phyloP scores from a whole-genome alignment of 2,329 filamentous ascomycete genomes.

The Diaporthe ilicicola region DNA sequence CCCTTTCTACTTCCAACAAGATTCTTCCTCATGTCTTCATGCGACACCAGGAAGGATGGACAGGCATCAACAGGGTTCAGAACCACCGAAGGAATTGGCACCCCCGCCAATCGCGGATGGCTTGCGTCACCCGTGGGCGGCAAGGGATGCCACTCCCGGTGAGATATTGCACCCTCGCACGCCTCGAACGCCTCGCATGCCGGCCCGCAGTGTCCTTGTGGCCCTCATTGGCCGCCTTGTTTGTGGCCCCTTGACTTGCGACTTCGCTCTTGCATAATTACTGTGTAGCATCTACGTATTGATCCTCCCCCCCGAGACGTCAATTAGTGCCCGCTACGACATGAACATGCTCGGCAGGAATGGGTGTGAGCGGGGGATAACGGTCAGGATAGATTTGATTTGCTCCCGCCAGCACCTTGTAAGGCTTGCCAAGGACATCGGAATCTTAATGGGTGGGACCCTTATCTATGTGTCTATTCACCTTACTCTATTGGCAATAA shows the following conservation, averaged over 20 bases:
- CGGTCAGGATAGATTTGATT: no score
- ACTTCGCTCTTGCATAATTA: not conserved
- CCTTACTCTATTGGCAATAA: no score
- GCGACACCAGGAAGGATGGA: not conserved
- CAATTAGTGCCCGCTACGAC: no score
- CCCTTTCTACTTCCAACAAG: not conserved
- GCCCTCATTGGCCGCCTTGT: not conserved
- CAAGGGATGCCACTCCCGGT: conserved; percentile 9
- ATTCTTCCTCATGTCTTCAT: not conserved
- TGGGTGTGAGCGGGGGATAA: no score
- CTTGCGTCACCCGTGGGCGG: conserved; percentile 10
- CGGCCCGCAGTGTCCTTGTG: not conserved
- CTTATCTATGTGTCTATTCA: no score
- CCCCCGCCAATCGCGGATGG: not conserved
- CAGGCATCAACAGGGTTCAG: not conserved
- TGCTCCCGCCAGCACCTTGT: no score
- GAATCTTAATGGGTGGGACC: no score
- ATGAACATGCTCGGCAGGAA: no score
- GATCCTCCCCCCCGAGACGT: no score
- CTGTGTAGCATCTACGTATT: no score
- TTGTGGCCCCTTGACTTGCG: not conserved
- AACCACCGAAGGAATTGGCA: not conserved
- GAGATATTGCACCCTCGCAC: not conserved
- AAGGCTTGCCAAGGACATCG: no score
- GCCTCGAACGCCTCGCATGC: not conserved